Conservation (phyloP, 768 basidiomycete genomes). For the Candolleomyces aberdarensis region DNA sequence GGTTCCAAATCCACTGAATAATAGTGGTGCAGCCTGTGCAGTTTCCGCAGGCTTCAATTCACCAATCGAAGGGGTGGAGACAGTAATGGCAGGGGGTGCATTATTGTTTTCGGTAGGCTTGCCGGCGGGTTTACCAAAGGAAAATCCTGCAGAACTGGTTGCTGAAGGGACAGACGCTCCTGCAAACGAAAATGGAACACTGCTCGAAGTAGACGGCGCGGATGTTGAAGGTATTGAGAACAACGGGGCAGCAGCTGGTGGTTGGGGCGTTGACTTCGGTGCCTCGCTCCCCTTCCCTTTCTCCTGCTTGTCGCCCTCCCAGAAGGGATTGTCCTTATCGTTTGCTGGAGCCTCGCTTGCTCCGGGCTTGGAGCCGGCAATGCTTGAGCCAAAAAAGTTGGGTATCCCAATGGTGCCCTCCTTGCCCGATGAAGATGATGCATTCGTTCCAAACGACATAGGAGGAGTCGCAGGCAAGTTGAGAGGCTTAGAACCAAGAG, state of each 20-base stretch:
- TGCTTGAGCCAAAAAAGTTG: conserved; percentile 5
- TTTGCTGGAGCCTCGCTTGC: conserved; percentile 27
- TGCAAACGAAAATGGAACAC: neutral
- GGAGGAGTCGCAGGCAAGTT: conserved; percentile 25
- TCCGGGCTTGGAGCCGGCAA: conserved; percentile 8
- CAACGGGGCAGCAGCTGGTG: conserved; percentile 7
- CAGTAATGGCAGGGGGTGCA: no score
- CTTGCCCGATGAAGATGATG: neutral
- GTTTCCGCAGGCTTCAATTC: neutral
- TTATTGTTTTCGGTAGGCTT: neutral
- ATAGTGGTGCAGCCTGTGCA: neutral
- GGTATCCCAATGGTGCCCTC: conserved; percentile 2
- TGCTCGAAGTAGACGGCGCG: neutral
- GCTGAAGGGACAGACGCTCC: neutral
- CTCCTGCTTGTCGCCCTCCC: conserved; percentile 35
- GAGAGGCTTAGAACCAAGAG: conserved; percentile 40
- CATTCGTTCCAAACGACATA: conserved; percentile 15
- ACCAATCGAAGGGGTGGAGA: neutral
- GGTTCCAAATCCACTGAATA: neutral
- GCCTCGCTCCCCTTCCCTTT: no score
- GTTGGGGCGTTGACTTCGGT: conserved; percentile 3
- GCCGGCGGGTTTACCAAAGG: conserved; percentile 22
- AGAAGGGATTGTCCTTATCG: conserved; percentile 41
- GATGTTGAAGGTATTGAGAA: conserved; percentile 7
- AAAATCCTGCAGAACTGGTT: conserved; percentile 15